Evolutionary conservation across 345 rosid species (phyloP), one percentile per base, ranked within the genome.

Genomic region (Linum trigynum): DNA sequence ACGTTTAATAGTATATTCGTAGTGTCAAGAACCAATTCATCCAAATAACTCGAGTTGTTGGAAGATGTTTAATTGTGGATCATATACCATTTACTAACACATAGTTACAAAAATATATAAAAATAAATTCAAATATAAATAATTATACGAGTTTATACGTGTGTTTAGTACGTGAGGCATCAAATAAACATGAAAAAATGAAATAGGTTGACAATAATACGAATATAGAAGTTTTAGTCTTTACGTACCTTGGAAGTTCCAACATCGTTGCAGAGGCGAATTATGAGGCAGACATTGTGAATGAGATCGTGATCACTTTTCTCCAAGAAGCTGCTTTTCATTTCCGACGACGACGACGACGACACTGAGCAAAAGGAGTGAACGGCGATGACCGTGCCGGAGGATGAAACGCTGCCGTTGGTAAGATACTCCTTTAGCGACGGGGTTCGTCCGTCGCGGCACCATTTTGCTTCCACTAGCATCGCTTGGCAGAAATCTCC

Each of bases 391-490:
- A 82, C 50, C 0, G 74, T 59, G 32, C 84, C 84, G 0, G 82
- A 74, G 0, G 83, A 82, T 5, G 84, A 78, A 64, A 79, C 55
- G 77, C 77, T 71, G 16, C 81, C 86, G 41, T 81, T 84, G 36
- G 48, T 67, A 48, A 78, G 9, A 38, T 84, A 84, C 71, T 80
- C 84, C 32, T 64, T 48, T 63, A 84, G 55, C 1, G 83, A 63
- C 15, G 89, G 83, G 2, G 63, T 68, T n/a, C 78, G 23, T 17
- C 79, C 80, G 36, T 55, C 36, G 9, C 50, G 50, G 61, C 63
- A 65, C 89, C 89, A 84, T 58, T 75, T 76, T 55, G 89, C 81
- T 76, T 83, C 90, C 71, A 70, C 70, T 2, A 79, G 67, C 40
- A 82, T 51, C 15, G 86, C 63, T 39, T 79, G 57, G 66, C 87